Evolutionary conservation across 139 green algal genomes (phyloP).

Genomic region (Haematococcus lacustris): DNA sequence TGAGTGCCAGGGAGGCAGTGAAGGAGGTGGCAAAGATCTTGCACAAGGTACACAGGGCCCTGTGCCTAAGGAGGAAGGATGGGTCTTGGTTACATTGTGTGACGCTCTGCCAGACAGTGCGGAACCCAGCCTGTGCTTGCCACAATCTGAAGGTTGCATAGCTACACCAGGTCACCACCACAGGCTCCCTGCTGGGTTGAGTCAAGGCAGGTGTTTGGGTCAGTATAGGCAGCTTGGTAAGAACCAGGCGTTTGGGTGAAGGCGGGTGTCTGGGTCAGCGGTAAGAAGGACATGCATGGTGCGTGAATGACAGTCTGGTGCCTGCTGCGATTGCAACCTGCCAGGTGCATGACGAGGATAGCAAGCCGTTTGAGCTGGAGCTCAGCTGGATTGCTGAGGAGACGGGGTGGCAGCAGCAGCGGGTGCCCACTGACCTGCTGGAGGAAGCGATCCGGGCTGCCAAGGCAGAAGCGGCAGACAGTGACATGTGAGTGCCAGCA

Average conservation of each 20-base stretch:
- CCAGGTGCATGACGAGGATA: conserved; percentile 91
- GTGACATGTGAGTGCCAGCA: conserved; percentile 72
- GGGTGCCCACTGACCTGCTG: conserved; percentile 69
- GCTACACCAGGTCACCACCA: too few relatives aligned
- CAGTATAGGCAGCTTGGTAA: too few relatives aligned
- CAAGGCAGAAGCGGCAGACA: conserved; percentile 77
- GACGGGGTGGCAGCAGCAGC: conserved; percentile 56
- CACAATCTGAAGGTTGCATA: too few relatives aligned
- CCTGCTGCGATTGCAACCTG: conserved; percentile 9
- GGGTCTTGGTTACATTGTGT: too few relatives aligned
- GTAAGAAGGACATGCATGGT: neutral
- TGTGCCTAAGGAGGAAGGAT: too few relatives aligned
- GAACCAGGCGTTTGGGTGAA: too few relatives aligned
- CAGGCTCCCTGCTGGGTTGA: too few relatives aligned
- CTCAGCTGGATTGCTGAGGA: conserved; percentile 95
- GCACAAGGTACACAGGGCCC: conserved; percentile 8
- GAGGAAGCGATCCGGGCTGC: conserved; percentile 62
- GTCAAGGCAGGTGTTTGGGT: too few relatives aligned
- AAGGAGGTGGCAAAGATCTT: conserved; percentile 84
- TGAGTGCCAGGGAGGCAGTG: conserved; percentile 78
- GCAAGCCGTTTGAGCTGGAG: conserved; percentile 98
- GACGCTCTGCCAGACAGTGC: too few relatives aligned
- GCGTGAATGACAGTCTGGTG: neutral
- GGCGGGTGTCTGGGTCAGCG: too few relatives aligned
- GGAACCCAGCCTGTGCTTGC: too few relatives aligned